Evolutionary conservation across 1,284 basidiomycete genomes (phyloP), one percentile per base, ranked within the genome.

Genomic region (Apiotrichum domesticum): DNA sequence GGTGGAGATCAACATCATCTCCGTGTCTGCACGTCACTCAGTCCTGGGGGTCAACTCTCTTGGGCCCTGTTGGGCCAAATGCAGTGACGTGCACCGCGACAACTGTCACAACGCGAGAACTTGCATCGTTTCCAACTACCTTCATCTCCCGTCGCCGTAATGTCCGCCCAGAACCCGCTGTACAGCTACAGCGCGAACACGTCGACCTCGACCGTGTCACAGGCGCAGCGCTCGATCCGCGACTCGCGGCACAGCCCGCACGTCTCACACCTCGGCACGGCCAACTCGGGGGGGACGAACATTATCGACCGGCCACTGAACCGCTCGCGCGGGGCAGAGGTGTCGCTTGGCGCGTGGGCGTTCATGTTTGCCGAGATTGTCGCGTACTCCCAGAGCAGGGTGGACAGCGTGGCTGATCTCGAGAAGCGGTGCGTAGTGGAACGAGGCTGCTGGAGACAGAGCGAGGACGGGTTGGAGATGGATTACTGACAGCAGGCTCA

Each of bases 341-440:
- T 94, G 51, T 87, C 88, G 21, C 80, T 85, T 2, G 83, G 86
- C 3, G 86, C 90, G 1, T 93, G 90, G 75, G 83, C 87, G 0
- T 96, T 95, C 70, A 79, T 96, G 61, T 92, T 96, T 76, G 88
- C 88, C 7, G 92, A 96, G 77, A 81, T 93, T 21, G 85, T 97
- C 1, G 87, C 91, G 70, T 98, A 98, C 74, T 94, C 90, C 1
- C 95, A 98, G 78, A 91, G 88, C 68, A 83, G 92, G 52, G 95
- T 98, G 54, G 86, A 84, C 64, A 95, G 94, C 8, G 94, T 98
- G 59, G 87, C 89, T 67, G 95, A 98, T 71, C 81, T 99, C 56
- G 96, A 99, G 77, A 83, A 87, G 66, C 81, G 84, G 86, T 86
- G 56, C 11, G 29, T 51, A 35, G 37, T 39, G 37, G 29, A 3